Conservation (phyloP, 495 filamentous ascomycete species). For the Pyronema omphalodes region DNA sequence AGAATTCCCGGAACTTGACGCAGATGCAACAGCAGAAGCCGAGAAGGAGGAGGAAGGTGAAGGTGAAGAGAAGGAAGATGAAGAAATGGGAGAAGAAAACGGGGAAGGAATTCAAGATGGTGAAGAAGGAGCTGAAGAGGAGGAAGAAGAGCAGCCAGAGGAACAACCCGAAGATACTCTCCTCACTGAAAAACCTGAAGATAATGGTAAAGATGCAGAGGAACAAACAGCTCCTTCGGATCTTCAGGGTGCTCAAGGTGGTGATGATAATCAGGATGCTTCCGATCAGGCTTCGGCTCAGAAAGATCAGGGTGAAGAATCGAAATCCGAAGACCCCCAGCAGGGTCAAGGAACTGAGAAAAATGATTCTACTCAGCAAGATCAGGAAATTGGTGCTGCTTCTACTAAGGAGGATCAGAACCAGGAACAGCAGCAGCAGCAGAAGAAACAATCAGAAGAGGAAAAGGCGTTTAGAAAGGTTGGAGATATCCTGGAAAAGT, state of each 20-base stretch:
- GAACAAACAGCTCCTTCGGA: conserved; percentile 55
- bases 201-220: conserved; percentile 30
- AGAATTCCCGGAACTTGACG: conserved; percentile 19
- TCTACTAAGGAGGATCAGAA: conserved; percentile 29
- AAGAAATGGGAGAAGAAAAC: conserved; percentile 27
- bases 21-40: conserved; percentile 5
- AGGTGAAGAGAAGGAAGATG: conserved; percentile 17
- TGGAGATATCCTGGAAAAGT: conserved; percentile 80
- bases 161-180: conserved; percentile 29
- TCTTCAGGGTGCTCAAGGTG: conserved; percentile 33
- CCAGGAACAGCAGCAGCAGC: conserved; percentile 33
- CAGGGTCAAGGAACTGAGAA: conserved; percentile 25
- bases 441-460: conserved; percentile 30
- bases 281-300: conserved; percentile 25
- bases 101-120: conserved; percentile 30
- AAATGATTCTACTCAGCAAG: conserved; percentile 27
- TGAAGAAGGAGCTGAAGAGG: conserved; percentile 29
- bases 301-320: conserved; percentile 31
- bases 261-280: conserved; percentile 19
- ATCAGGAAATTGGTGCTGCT: conserved; percentile 30
- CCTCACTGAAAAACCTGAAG: conserved; percentile 27
- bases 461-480: conserved; percentile 70
- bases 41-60: conserved; percentile 19
- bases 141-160: conserved; percentile 29
- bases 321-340: conserved; percentile 12